phyloP scores from a whole-genome alignment of 2,329 filamentous ascomycete species.

The Cladosporium colombiae region DNA sequence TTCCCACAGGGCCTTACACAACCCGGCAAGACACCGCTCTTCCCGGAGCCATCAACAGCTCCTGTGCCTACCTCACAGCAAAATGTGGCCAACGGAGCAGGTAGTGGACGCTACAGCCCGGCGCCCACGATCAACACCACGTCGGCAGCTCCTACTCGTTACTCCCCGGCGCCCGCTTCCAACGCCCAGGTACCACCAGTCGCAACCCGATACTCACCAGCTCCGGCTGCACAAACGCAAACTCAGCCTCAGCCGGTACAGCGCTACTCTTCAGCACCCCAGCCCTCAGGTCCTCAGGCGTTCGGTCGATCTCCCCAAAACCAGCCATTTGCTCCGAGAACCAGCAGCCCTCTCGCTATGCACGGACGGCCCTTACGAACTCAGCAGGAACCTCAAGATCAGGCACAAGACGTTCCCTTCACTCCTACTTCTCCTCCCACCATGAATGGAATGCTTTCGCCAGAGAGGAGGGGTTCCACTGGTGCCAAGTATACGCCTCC shows the following conservation, averaged over 20 bases:
- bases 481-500: slow-evolving; percentile 47
- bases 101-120: slow-evolving; percentile 9
- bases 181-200: slow-evolving; percentile 42
- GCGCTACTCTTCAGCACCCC: slow-evolving; percentile 42
- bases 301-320: slow-evolving; percentile 33
- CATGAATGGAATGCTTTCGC: slow-evolving; percentile 28
- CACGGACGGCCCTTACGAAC: slow-evolving; percentile 11
- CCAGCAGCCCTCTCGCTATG: slow-evolving; percentile 64
- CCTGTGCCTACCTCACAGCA: slow-evolving; percentile 25
- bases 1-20: slow-evolving; percentile 39
- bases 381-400: slow-evolving; percentile 39
- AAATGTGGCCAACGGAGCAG: slow-evolving; percentile 29
- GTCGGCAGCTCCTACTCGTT: slow-evolving; percentile 31
- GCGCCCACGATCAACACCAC: slow-evolving; percentile 33
- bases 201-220: slow-evolving; percentile 59
- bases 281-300: slow-evolving; percentile 29
- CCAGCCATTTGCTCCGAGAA: slow-evolving; percentile 62
- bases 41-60: slow-evolving; percentile 41
- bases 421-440: slow-evolving; percentile 43
- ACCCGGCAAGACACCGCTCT: slow-evolving; percentile 44
- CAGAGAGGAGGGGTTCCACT: slow-evolving; percentile 23
- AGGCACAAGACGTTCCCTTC: slow-evolving; percentile 16
- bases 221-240: slow-evolving; percentile 44
- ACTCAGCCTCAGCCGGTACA: slow-evolving; percentile 35
- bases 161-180: slow-evolving; percentile 39